Conservation (phyloP, 2,329 filamentous ascomycete species). For the Paraphoma sp. region DNA sequence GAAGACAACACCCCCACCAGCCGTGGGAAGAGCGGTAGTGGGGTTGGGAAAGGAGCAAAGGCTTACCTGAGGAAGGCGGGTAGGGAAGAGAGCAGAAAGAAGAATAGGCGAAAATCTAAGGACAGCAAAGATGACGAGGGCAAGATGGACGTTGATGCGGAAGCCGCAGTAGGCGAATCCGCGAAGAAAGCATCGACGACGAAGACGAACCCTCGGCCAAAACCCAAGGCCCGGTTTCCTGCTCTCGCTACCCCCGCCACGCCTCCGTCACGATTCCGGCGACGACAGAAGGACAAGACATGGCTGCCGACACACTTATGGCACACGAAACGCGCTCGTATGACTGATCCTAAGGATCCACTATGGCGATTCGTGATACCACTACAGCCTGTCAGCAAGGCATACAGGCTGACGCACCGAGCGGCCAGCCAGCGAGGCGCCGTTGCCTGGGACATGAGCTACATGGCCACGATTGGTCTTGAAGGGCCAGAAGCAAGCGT, state of each 20-base stretch:
- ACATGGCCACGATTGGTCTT: slow-evolving; percentile 84
- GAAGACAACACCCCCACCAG: slow-evolving; percentile 91
- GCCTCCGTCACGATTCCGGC: slow-evolving; percentile 76
- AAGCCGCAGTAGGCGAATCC: slow-evolving; percentile 5
- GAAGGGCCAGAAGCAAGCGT: slow-evolving; percentile 71
- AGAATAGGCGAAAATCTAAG: slow-evolving; percentile 56
- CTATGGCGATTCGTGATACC: slow-evolving; percentile 93
- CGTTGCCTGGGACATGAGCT: slow-evolving; percentile 92
- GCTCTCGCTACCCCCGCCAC: slow-evolving; percentile 68
- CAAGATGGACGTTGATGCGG: slow-evolving; percentile 25
- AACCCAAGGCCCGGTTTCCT: slow-evolving; percentile 68
- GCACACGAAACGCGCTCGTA: slow-evolving; percentile 89
- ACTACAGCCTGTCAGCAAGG: slow-evolving; percentile 85
- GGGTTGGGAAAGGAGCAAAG: slow-evolving; percentile 51
- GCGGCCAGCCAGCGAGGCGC: slow-evolving; percentile 77
- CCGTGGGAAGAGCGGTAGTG: slow-evolving; percentile 68
- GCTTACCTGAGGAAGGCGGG: slow-evolving; percentile 74
- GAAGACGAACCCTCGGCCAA: slow-evolving; percentile 56
- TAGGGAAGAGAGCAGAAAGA: slow-evolving; percentile 71
- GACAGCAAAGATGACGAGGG: slow-evolving; percentile 36
- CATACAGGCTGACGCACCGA: slow-evolving; percentile 85
- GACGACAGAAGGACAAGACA: slow-evolving; percentile 85
- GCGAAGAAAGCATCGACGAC: slow-evolving; percentile 17
- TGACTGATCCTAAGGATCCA: slow-evolving; percentile 79
- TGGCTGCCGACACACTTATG: slow-evolving; percentile 96